phyloP scores from a whole-genome alignment of 2,329 filamentous ascomycete species.

The Fusarium keratoplasticum region DNA sequence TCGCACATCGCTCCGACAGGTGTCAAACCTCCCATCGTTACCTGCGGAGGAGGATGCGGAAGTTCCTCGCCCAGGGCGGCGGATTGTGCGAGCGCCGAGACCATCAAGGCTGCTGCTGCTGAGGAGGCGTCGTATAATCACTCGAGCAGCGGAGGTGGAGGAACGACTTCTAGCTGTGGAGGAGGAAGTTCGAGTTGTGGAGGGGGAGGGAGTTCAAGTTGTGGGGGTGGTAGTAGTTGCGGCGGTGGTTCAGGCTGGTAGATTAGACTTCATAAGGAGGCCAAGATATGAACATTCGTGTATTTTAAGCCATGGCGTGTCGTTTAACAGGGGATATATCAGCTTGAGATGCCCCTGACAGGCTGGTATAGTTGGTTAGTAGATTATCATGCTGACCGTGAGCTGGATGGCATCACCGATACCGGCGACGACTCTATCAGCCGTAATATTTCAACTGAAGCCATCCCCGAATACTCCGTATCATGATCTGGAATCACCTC shows the following conservation, averaged over 20 bases:
- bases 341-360: neutral
- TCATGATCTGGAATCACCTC: neutral
- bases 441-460: neutral
- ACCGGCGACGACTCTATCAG: neutral
- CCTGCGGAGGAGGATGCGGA: constrained; percentile 31
- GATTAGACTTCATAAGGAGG: neutral
- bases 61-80: constrained; percentile 17
- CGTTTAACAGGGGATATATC: neutral
- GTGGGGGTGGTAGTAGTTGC: constrained; percentile 13
- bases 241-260: constrained; percentile 18
- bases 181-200: constrained; percentile 3
- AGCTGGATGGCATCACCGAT: neutral
- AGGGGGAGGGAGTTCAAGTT: constrained; percentile 24
- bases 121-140: constrained; percentile 4
- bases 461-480: neutral
- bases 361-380: neutral
- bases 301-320: neutral
- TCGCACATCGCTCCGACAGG: constrained; percentile 27
- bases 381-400: constrained; percentile 11
- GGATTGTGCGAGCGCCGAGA: constrained; percentile 29
- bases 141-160: neutral
- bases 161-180: neutral
- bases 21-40: neutral
- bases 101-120: constrained; percentile 3
- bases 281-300: neutral